Evolutionary conservation across 371 early-diverging fungal genomes (phyloP), one percentile per base, ranked within the genome.

Genomic region (Dentiscutata heterogama): DNA sequence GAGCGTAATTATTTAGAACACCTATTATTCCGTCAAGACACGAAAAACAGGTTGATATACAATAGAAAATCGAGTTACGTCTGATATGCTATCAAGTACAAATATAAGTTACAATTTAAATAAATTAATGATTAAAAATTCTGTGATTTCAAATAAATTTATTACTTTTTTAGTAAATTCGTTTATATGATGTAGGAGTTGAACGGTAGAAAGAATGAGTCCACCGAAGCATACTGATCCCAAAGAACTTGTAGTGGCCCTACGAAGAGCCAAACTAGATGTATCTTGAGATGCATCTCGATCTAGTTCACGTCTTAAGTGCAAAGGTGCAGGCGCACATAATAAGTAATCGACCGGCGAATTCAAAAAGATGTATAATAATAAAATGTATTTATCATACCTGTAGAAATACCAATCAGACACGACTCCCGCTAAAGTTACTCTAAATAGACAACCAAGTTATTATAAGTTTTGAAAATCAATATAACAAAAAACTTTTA

Each of bases 381-480:
- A 42, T 10, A 46, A 64, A 70, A n/a, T 8, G 22, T 29, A 31
- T 50, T 20, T 56, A 35, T 27, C 13, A 29, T 87, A 86, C 88
- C 90, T 84, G 76, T 91, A 91, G 70, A 93, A 93, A 82, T 94
- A 95, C 95, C 95, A 95, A 83, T 94, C 90, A 3, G 94, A 93
- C 3, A 93, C 93, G 7, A 94, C 91, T 1, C 92, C 91, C 2
- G 94, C 90, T 70, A 95, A 86, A 13, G 89, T 89, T 46, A 91
- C 90, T 83, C 92, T 89, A 82, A 0, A 25, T 65, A 58, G 25
- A 51, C 50, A 58, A 67, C 25, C 18, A 56, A 35, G 22, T 25
- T 18, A 16, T 13, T 16, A 1, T 46, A 22, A 25, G 29, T 10
- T 27, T 39, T 61, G 22, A 74, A n/a, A 27, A 13, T 2, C 1